A percentile compares a stretch with the other conserved stretches of the same genome.
These are phyloP conservation scores for Leccinum incarnatum DNA, from an alignment of 768 basidiomycete species.

Conservation along the genomic window DNA sequence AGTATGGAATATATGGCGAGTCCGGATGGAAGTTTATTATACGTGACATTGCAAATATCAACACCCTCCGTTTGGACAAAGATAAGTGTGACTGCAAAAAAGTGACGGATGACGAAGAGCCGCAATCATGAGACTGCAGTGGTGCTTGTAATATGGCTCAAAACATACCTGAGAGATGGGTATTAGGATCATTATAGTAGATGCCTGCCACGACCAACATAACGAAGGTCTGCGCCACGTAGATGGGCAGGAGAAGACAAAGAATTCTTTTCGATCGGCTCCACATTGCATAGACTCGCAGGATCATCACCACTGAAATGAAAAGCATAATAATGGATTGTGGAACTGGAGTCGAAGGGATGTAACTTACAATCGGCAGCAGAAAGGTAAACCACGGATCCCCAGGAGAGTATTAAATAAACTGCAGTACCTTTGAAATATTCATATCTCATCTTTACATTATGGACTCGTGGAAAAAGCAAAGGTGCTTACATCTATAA, in stretches of 20 bases:
- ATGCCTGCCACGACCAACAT: not conserved
- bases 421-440: constrained; percentile 1
- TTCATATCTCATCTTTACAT: not conserved
- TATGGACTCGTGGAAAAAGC: not conserved
- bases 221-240: not conserved
- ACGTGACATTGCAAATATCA: not conserved
- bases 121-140: not conserved
- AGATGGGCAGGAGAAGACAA: constrained; percentile 2
- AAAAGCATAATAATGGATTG: not conserved
- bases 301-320: constrained; percentile 13
- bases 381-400: constrained; percentile 5
- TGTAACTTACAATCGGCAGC: constrained; percentile 11
- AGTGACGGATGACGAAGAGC: not conserved
- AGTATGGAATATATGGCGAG: not conserved
- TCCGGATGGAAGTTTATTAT: not conserved
- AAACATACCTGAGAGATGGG: constrained; percentile 5
- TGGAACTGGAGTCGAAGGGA: no score
- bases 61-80: not conserved
- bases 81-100: not conserved
- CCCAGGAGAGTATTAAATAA: not conserved
- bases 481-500: constrained; percentile 11
- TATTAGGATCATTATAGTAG: constrained; percentile 1
- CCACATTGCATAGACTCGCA: constrained; percentile 16
- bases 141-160: not conserved
- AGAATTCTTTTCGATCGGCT: constrained; percentile 8